Conservation (phyloP, 75 land plant genomes). For the Gnetum montanum region DNA sequence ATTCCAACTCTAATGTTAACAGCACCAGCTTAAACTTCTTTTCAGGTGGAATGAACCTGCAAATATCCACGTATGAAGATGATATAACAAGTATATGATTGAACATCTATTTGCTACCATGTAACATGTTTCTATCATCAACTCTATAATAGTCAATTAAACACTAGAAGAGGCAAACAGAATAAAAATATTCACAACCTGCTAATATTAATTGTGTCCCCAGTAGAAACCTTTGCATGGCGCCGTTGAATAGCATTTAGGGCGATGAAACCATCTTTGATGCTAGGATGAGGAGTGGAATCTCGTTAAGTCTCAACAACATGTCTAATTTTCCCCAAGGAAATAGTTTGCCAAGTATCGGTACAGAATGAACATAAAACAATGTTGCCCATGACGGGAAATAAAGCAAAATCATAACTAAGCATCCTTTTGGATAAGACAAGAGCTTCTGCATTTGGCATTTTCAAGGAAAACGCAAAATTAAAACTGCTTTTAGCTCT, state of each 20-base stretch:
- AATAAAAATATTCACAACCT: slow-evolving; percentile 40
- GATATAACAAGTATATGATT: too few relatives aligned
- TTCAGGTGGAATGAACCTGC: slow-evolving; percentile 63
- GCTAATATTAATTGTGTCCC: slow-evolving; percentile 43
- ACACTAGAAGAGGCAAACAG: too few relatives aligned
- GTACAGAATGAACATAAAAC: too few relatives aligned
- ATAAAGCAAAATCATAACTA: too few relatives aligned
- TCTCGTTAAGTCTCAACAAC: slow-evolving; percentile 23
- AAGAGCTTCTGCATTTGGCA: too few relatives aligned
- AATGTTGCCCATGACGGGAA: too few relatives aligned
- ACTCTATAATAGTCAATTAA: not conserved
- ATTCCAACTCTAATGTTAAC: slow-evolving; percentile 70
- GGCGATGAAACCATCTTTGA: slow-evolving; percentile 41
- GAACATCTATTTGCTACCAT: not conserved
- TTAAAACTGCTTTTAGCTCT: too few relatives aligned
- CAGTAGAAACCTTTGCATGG: slow-evolving; percentile 58
- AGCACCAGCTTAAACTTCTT: slow-evolving; percentile 56
- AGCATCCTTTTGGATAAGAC: too few relatives aligned
- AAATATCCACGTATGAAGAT: not conserved
- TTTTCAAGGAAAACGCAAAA: too few relatives aligned
- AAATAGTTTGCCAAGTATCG: too few relatives aligned
- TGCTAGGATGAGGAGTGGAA: slow-evolving; percentile 45
- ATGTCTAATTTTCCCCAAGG: too few relatives aligned
- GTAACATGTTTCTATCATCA: not conserved
- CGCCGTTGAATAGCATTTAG: slow-evolving; percentile 78